Evolutionary conservation across 331 rosid species (phyloP), one percentile per base, ranked within the genome.

Genomic region (Quercus lobata): DNA sequence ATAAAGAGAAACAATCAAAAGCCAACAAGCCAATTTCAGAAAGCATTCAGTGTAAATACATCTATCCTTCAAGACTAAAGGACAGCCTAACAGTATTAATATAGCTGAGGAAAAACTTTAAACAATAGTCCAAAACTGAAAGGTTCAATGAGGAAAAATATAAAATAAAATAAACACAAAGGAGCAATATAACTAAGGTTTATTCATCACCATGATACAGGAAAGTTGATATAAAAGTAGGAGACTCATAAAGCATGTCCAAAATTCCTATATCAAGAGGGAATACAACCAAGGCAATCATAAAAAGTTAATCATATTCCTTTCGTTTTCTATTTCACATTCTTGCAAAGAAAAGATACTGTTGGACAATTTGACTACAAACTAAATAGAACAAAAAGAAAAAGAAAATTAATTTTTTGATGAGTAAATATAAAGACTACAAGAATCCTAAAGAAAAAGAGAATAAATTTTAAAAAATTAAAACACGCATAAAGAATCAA

Each of bases 11-110:
- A 69, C 22, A 55, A 74, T 65, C 35, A 27, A 79, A 73, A 57
- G 22, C 72, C 71, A 27, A 74, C 63, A 32, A 37, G 69, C 54
- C 54, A 82, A 57, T 53, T 69, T 82, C 69, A 53, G 35, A 37
- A 52, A 30, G 72, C 77, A 79, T 71, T 72, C 29, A 66, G 52
- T 4, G 57, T 61, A 74, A 76, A 80, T 60, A 71, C 82, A 76
- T 16, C 3, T 5, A 69, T 62, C 78, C 70, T 25, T 35, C 76
- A 62, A 55, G 44, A 32, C 24, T 12, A 29, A 32, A 85, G 73
- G 81, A 84, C 81, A 73, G 52, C 57, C 71, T 14, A 63, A 19
- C 29, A 41, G 30, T 37, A 73, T 19, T 73, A 74, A 5, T 27
- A 49, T 49, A 49, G 5, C 16, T 37, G 44, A 58, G 71, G 22